Evolutionary conservation across 1,284 basidiomycete genomes (phyloP), one percentile per base, ranked within the genome.

Genomic region (Thecaphora frezii): DNA sequence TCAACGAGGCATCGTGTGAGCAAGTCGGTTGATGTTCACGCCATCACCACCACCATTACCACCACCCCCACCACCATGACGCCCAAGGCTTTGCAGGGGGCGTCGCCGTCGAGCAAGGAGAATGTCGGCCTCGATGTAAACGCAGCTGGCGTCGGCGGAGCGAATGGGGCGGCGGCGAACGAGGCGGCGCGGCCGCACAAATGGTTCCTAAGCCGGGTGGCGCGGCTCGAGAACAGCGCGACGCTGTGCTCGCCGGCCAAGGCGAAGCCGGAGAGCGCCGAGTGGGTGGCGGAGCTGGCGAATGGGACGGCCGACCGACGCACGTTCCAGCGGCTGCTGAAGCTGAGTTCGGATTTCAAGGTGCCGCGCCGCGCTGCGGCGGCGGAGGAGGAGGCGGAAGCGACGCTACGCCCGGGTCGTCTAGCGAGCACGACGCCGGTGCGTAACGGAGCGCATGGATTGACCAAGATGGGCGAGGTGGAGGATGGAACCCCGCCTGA

Each of bases 321-420:
- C 2, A 45, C 43, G 0, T 74, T 71, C 37, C 44, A 54, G 16
- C 33, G 63, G 4, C 54, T 74, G 0, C 65, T 59, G 5, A 43
- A 54, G 40, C 53, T 74, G 14, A 55, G 50, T 9, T 48, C 42
- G 2, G 69, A 74, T 9, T 71, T 66, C 57, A 60, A 53, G 26
- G 49, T 69, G 12, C n/a, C 51, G 22, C 22, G 19, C n/a, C n/a
- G 39, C 39, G 39, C 14, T 26, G 22, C 28, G 10, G 36, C 22
- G 26, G n/a, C 33, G 37, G 43, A 19, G n/a, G 40, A 13, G 30
- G 40, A 25, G 2, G 13, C n/a, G 13, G 36, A 40, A 21, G 19
- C n/a, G 37, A 16, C 18, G 16, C 33, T 36, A 14, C 8, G 33
- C 5, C 33, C 33, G 4, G 33, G 33, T 8, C 33, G 33, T 4